Evolutionary conservation across 2,329 filamentous ascomycete genomes (phyloP).

Genomic region (Didymosphaeria variabile): DNA sequence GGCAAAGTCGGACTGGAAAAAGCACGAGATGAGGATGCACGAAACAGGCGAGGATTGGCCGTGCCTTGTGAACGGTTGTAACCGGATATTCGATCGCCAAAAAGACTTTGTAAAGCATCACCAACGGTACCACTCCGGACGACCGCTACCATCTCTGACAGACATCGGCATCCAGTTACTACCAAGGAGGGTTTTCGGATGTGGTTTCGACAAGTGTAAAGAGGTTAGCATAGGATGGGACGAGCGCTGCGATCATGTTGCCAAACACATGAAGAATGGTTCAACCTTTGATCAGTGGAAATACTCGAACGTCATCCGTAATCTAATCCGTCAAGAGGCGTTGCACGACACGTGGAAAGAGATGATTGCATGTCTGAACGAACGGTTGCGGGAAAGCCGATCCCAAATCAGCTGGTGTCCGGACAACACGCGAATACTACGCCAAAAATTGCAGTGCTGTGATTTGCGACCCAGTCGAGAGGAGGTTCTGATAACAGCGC

Average conservation of each 20-base stretch:
- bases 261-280: constrained; percentile 51
- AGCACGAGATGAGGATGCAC: constrained; percentile 51
- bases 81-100: constrained; percentile 47
- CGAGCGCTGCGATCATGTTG: constrained; percentile 50
- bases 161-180: constrained; percentile 46
- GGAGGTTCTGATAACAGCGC: constrained; percentile 47
- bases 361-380: constrained; percentile 42
- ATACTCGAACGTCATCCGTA: constrained; percentile 50
- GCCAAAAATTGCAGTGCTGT: constrained; percentile 50
- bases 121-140: constrained; percentile 47
- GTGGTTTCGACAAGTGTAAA: constrained; percentile 51
- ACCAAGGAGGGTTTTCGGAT: constrained; percentile 47
- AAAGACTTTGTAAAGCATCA: constrained; percentile 51
- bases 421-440: constrained; percentile 45
- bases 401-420: constrained; percentile 51
- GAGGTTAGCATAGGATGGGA: constrained; percentile 51
- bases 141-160: constrained; percentile 45
- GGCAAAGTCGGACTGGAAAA: constrained; percentile 52
- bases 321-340: constrained; percentile 48
- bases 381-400: constrained; percentile 43
- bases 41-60: constrained; percentile 52
- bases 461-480: constrained; percentile 48
- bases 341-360: constrained; percentile 50
- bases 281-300: constrained; percentile 47
- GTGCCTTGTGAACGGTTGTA: constrained; percentile 46